A percentile compares a stretch with the other conserved stretches of the same genome.
Conservation (phyloP, 1,139 yeast genomes). For the Protomyces arabidopsidicola region DNA sequence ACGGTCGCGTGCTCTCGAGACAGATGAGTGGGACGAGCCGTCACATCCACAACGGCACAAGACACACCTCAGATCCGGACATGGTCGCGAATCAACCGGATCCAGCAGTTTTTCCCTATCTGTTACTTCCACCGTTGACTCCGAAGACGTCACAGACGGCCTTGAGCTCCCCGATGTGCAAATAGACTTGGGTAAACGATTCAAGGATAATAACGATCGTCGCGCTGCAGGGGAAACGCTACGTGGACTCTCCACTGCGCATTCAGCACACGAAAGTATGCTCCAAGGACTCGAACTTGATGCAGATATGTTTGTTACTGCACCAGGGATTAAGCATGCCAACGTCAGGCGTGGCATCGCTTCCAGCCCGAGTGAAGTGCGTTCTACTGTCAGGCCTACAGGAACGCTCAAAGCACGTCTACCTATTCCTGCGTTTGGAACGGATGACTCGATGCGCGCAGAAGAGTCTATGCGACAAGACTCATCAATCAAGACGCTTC, state of each 20-base stretch:
- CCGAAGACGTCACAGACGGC: slow-evolving; percentile 32
- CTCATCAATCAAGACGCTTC: background rate
- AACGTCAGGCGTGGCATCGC: background rate
- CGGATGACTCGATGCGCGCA: background rate
- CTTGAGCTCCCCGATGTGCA: slow-evolving; percentile 32
- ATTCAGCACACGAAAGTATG: slow-evolving; percentile 30
- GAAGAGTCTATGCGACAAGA: background rate
- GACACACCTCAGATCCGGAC: background rate
- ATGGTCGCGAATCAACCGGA: slow-evolving; percentile 15
- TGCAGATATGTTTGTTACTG: background rate
- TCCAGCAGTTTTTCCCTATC: slow-evolving; percentile 21
- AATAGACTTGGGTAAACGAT: slow-evolving; percentile 29
- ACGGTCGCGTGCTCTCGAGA: slow-evolving; percentile 1
- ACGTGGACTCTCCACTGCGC: background rate
- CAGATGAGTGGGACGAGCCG: slow-evolving; percentile 27
- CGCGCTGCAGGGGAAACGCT: slow-evolving; percentile 13
- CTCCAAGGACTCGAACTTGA: slow-evolving; percentile 33
- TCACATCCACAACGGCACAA: background rate
- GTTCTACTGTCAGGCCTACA: background rate
- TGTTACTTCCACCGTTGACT: slow-evolving; percentile 31
- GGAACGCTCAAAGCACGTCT: background rate
- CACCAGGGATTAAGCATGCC: background rate
- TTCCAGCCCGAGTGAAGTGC: background rate
- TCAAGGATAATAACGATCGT: slow-evolving; percentile 1
- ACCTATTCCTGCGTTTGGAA: background rate